Evolutionary conservation across 768 basidiomycete genomes (phyloP), one percentile per base, ranked within the genome.

Genomic region (Suillus tomentosus): DNA sequence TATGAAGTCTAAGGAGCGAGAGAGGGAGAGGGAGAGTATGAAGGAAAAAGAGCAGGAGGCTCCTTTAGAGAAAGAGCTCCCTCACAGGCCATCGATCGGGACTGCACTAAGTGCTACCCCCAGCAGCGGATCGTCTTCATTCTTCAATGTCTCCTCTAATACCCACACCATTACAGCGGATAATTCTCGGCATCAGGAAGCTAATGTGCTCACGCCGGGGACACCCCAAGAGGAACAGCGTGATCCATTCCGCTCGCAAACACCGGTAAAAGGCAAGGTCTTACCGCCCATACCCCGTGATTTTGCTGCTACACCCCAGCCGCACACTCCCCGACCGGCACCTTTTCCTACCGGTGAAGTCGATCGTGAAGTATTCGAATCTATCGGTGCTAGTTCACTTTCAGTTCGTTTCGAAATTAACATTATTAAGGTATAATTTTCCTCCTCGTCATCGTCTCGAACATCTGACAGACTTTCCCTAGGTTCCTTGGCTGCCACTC

Each of bases 351-450:
- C 87, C 5, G 88, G 88, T 5, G 87, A 87, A 69, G 85, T 89
- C 9, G 86, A 88, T 65, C 79, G 82, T 22, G 87, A 89, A 31
- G 72, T 88, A 61, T 91, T 92, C 68, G 93, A 92, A 69, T 85
- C 75, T 67, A 85, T 91, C 73, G 88, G 87, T 34, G 86, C 87
- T 63, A 93, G 88, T 75, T 87, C 87, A 50, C 74, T 99, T 66
- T 89, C 93, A 67, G 96, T 99, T 13, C 85, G 94, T 66, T 99
- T 99, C 76, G 96, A 99, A 77, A 93, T 99, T 65, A 96, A 91
- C 74, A 90, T 99, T 68, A 94, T 99, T 74, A 98, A 98, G 86
- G 95, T 96, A 45, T 22, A 54, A 15, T 51, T 36, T 31, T 58
- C 37, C 51, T 27, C 36, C 19, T 62, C 60, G 31, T 19, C 62